Conservation (phyloP, 2,329 filamentous ascomycete genomes). For the Arthrobotrys sinensis region DNA sequence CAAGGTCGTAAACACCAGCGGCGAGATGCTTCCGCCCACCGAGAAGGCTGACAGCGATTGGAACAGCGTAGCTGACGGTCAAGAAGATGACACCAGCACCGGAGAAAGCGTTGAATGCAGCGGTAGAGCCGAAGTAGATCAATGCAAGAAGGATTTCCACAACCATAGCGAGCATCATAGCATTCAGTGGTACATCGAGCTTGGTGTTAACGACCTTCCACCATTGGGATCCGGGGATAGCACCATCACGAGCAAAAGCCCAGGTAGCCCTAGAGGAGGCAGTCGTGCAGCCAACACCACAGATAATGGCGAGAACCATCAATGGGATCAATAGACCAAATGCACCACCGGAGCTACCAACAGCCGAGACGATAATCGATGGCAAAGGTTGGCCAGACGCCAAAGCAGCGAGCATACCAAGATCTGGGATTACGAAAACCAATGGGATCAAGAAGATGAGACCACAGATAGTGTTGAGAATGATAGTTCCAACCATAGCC, state of each 20-base stretch:
- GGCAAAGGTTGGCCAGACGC: slow-evolving; percentile 76
- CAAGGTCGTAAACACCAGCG: slow-evolving; percentile 75
- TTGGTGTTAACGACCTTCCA: slow-evolving; percentile 76
- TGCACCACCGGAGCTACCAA: slow-evolving; percentile 75
- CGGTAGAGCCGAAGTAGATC: slow-evolving; percentile 79
- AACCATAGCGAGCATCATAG: slow-evolving; percentile 80
- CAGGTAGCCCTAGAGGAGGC: slow-evolving; percentile 78
- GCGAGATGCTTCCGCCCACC: slow-evolving; percentile 75
- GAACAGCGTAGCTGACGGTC: slow-evolving; percentile 78
- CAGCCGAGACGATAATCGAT: slow-evolving; percentile 75
- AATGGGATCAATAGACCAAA: slow-evolving; percentile 77
- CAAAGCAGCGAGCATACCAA: slow-evolving; percentile 72
- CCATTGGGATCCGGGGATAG: slow-evolving; percentile 75
- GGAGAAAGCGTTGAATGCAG: slow-evolving; percentile 81
- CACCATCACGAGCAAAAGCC: slow-evolving; percentile 80
- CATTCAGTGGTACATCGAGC: slow-evolving; percentile 78
- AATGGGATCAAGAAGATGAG: slow-evolving; percentile 79
- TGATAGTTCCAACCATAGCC: slow-evolving; percentile 78
- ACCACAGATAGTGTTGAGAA: slow-evolving; percentile 78
- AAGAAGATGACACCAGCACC: slow-evolving; percentile 79
- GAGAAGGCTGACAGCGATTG: slow-evolving; percentile 77
- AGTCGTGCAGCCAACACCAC: slow-evolving; percentile 79
- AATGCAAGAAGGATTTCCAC: slow-evolving; percentile 76
- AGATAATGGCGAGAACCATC: slow-evolving; percentile 77
- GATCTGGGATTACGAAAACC: slow-evolving; percentile 78